Evolutionary conservation across 2,329 filamentous ascomycete genomes (phyloP), one percentile per base, ranked within the genome.

Genomic region (Neonectria hederae): DNA sequence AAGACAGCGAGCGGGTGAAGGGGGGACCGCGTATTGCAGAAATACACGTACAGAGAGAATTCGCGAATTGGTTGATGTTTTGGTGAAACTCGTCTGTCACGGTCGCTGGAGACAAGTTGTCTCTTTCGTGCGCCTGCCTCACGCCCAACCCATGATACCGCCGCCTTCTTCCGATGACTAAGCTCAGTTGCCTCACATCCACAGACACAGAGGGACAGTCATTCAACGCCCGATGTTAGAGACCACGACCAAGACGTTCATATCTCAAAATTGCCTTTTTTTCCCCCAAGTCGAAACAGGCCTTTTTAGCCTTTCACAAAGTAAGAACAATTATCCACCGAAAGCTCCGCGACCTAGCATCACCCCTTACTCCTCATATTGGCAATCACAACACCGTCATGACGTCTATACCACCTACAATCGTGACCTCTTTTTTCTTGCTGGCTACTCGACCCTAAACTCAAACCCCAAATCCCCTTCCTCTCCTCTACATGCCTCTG

Each of bases 391-490:
- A 35, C 53, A 28, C 26, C 35, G 32, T 48, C 38, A 54, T 28
- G 26, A 26, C 22, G 13, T 43, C 38, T 17, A 30, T 7, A 38
- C 6, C 14, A 28, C 13, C 43, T 54, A n/a, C 62, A 57, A 49
- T 66, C 52, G 56, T 63, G 56, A 63, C 40, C 54, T 35, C 73
- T 56, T 73, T 72, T 32, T 73, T 72, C 67, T 69, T 65, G 66
- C 69, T 69, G 63, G 68, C 65, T 72, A 72, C 65, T 54, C 63
- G 57, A 60, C 24, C 61, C 66, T 69, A 63, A 68, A 53, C 65
- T 69, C 59, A 63, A 68, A 72, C 62, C 65, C 57, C 62, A 67
- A 65, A 51, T 53, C 59, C 38, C 57, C 53, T 55, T 55, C 49
- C 61, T 52, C 51, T 24, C 51, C 57, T 66, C 6, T 38, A 56